Evolutionary conservation across 108 stramenopile genomes (phyloP).

Genomic region (Parietichytrium sp.): DNA sequence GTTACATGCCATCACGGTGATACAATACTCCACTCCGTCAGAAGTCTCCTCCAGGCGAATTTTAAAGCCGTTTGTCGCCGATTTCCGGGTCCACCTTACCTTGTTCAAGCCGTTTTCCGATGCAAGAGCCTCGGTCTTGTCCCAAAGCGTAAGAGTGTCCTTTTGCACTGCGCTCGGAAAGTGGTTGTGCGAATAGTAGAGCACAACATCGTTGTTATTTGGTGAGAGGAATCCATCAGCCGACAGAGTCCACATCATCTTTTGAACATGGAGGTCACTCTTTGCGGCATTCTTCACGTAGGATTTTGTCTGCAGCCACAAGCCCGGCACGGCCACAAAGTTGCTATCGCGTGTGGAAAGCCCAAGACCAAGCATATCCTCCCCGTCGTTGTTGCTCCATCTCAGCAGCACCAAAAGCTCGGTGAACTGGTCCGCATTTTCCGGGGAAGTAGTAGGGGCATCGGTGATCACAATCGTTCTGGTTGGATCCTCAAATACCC

Average conservation of each 20-base stretch:
- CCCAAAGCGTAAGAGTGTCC: no score
- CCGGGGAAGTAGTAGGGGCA: not conserved
- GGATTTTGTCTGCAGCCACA: constrained; percentile 5
- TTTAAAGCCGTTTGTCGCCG: not conserved
- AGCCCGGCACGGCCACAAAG: not conserved
- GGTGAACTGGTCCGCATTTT: not conserved
- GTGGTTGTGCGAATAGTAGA: no score
- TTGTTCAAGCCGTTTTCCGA: not conserved
- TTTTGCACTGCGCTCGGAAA: no score
- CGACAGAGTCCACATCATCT: constrained; percentile 24
- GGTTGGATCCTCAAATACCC: no score
- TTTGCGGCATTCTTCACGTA: not conserved
- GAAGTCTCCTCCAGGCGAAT: not conserved
- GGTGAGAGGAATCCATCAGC: not conserved
- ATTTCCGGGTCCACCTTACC: not conserved
- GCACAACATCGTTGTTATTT: not conserved
- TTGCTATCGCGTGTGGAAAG: not conserved
- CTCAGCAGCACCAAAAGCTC: not conserved
- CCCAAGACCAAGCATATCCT: constrained; percentile 14
- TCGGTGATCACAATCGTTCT: no score
- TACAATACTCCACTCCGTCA: not conserved
- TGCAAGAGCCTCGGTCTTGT: no score
- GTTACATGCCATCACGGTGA: not conserved
- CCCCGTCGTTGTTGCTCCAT: not conserved
- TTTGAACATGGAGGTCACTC: not conserved